phyloP scores from a whole-genome alignment of 2,329 filamentous ascomycete genomes.

The Pseudogymnoascus sp. region DNA sequence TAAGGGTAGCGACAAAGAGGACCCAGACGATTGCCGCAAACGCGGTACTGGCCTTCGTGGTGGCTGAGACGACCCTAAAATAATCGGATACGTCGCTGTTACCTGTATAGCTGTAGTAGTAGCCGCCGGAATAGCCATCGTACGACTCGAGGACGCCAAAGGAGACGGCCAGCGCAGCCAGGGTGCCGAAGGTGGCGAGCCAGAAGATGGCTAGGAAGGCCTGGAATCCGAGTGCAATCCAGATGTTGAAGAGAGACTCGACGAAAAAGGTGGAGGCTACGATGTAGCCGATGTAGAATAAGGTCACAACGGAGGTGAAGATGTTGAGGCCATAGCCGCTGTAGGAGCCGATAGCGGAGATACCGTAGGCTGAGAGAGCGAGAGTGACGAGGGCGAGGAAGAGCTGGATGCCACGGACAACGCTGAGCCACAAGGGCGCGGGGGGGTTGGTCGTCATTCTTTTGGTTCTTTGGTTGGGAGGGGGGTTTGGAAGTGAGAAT shows the following conservation, averaged over 20 bases:
- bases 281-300: neutral
- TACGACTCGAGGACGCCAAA: neutral
- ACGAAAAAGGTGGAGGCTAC: neutral
- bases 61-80: neutral
- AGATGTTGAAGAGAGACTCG: neutral
- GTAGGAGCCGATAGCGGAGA: neutral
- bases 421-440: neutral
- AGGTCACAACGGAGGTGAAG: neutral
- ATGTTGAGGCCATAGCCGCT: neutral
- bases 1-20: neutral
- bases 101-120: neutral
- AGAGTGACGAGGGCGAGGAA: neutral
- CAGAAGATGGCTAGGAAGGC: neutral
- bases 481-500: neutral
- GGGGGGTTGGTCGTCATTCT: neutral
- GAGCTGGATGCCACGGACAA: neutral
- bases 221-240: neutral
- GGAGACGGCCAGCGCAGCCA: neutral
- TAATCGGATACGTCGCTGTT: neutral
- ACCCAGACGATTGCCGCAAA: neutral
- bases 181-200: neutral
- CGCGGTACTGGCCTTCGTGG: neutral
- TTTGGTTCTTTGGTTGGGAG: neutral
- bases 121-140: neutral
- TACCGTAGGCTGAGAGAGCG: neutral